Evolutionary conservation across 768 basidiomycete species (phyloP).

Genomic region (Pulveroboletus sp.): DNA sequence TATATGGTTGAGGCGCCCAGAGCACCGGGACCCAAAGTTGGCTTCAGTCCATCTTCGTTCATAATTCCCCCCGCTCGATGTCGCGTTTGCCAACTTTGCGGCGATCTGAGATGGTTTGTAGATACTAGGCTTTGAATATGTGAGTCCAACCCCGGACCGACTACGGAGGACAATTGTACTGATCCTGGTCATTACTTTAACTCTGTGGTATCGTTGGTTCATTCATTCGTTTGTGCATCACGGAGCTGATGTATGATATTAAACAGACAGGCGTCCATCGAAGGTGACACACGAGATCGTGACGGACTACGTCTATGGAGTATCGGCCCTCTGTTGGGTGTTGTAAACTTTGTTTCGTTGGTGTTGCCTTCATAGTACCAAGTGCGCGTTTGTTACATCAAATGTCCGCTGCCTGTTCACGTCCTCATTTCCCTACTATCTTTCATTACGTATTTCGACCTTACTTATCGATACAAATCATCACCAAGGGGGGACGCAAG

Average conservation of each 20-base stretch:
- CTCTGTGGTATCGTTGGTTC: constrained; percentile 38
- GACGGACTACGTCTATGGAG: constrained; percentile 49
- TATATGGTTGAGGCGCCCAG: too few relatives aligned
- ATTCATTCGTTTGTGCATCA: not conserved
- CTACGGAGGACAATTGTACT: constrained; percentile 32
- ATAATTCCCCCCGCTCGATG: constrained; percentile 29
- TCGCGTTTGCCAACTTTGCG: constrained; percentile 48
- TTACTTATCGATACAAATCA: too few relatives aligned
- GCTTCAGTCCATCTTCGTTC: too few relatives aligned
- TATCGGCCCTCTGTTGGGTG: constrained; percentile 33
- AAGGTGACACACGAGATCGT: constrained; percentile 47
- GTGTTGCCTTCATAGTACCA: not conserved
- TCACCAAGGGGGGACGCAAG: too few relatives aligned
- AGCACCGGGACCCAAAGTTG: too few relatives aligned
- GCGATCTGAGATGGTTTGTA: too few relatives aligned
- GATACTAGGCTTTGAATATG: constrained; percentile 50
- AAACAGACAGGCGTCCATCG: constrained; percentile 41
- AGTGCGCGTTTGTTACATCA: not conserved
- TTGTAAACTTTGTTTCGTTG: not conserved
- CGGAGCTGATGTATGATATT: not conserved
- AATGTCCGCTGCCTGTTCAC: too few relatives aligned
- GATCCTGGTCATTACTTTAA: constrained; percentile 52
- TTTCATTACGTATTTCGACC: too few relatives aligned
- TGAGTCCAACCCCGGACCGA: constrained; percentile 39
- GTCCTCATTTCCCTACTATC: too few relatives aligned